A percentile compares a stretch with the other conserved stretches of the same genome.
These are phyloP conservation scores for Pseudogymnoascus sp. DNA, from an alignment of 2,329 filamentous ascomycete species.

Conservation along the genomic window DNA sequence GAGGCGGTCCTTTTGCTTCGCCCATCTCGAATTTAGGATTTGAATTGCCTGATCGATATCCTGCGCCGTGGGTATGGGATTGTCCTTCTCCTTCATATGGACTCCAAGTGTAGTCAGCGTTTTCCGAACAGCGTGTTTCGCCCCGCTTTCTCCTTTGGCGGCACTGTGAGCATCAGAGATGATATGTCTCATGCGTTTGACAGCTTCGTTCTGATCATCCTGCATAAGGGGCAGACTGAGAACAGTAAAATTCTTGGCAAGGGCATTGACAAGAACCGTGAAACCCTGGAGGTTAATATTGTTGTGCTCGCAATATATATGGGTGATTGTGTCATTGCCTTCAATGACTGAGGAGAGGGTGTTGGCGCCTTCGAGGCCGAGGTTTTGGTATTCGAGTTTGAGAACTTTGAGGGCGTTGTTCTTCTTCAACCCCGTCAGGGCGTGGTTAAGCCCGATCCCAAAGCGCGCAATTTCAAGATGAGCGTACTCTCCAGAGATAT, in stretches of 20 bases:
- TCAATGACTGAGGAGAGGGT: conserved; percentile 61
- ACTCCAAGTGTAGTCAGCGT: conserved; percentile 23
- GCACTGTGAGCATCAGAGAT: conserved; percentile 20
- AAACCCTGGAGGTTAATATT: conserved; percentile 63
- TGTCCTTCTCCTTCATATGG: conserved; percentile 19
- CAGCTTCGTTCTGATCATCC: conserved; percentile 49
- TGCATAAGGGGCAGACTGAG: conserved; percentile 55
- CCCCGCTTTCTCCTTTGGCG: conserved; percentile 14
- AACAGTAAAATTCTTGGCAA: conserved; percentile 56
- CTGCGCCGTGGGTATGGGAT: conserved; percentile 23
- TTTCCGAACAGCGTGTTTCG: conserved; percentile 23
- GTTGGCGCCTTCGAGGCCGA: conserved; percentile 60
- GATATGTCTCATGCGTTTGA: conserved; percentile 38
- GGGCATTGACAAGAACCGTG: conserved; percentile 57
- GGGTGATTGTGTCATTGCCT: conserved; percentile 50
- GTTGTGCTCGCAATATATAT: conserved; percentile 64
- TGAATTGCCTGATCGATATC: conserved; percentile 25
- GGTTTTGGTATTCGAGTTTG: conserved; percentile 58
- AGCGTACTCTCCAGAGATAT: conserved; percentile 64
- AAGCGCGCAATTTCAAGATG: conserved; percentile 62
- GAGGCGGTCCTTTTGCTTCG: conserved; percentile 23
- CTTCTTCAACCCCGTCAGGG: conserved; percentile 53
- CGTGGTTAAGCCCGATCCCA: conserved; percentile 58
- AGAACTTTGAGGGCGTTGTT: conserved; percentile 54
- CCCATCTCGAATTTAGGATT: conserved; percentile 24